phyloP scores from a whole-genome alignment of 345 rosid genomes.

The Gossypium stocksii region DNA sequence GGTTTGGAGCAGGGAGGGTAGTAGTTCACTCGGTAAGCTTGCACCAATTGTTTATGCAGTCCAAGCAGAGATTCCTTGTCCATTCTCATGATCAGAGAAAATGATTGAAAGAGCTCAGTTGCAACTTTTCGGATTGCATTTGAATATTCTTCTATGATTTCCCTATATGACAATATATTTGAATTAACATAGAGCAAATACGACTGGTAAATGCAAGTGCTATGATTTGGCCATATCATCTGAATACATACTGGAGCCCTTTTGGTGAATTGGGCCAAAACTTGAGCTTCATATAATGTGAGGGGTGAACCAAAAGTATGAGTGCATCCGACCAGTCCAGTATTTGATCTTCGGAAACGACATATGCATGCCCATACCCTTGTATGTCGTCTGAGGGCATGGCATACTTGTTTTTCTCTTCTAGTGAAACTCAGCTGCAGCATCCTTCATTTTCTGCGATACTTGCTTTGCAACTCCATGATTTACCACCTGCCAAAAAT shows the following conservation, averaged over 20 bases:
- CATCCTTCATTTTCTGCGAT: slow-evolving; percentile 20
- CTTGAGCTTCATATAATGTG: slow-evolving; percentile 13
- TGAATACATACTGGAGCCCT: slow-evolving; percentile 10
- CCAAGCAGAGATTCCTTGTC: slow-evolving; percentile 21
- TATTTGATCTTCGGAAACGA: slow-evolving; percentile 24
- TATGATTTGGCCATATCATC: not conserved
- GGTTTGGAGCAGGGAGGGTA: slow-evolving; percentile 26
- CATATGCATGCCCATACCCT: slow-evolving; percentile 29
- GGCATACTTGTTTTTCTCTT: slow-evolving; percentile 26
- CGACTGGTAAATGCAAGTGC: not conserved
- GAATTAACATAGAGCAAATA: not conserved
- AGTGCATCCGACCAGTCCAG: slow-evolving; percentile 30
- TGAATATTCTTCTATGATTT: slow-evolving; percentile 24
- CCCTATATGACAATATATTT: slow-evolving; percentile 16
- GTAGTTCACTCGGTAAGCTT: slow-evolving; percentile 24
- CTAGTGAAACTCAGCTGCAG: slow-evolving; percentile 18
- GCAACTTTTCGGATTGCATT: slow-evolving; percentile 18
- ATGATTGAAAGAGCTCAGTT: slow-evolving; percentile 18
- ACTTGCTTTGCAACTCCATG: slow-evolving; percentile 25
- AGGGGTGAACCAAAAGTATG: slow-evolving; percentile 18
- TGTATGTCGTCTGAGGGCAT: slow-evolving; percentile 26
- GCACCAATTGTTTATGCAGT: slow-evolving; percentile 21
- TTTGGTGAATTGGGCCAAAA: slow-evolving; percentile 25
- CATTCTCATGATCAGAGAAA: slow-evolving; percentile 29
- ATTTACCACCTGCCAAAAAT: slow-evolving; percentile 16